phyloP scores from a whole-genome alignment of 2,329 filamentous ascomycete species.

The Aureobasidium sp. region DNA sequence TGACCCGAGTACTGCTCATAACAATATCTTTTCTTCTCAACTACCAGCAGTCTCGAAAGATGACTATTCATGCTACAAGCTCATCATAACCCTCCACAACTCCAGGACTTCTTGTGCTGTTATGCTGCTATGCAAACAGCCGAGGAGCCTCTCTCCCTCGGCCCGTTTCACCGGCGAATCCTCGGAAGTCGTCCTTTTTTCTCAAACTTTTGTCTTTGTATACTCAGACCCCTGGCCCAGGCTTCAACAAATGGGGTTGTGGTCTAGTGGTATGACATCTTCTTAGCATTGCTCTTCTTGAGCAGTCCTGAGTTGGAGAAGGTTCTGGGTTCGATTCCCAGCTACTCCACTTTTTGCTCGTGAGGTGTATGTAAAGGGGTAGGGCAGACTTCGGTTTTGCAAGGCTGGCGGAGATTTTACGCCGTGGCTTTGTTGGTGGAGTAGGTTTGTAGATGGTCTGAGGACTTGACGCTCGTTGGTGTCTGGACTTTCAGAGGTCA shows the following conservation, averaged over 20 bases:
- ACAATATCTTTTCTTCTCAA: too few species aligned
- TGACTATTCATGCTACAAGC: too few species aligned
- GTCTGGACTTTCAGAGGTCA: not conserved
- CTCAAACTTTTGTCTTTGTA: not conserved
- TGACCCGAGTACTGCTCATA: too few species aligned
- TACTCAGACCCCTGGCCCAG: not conserved
- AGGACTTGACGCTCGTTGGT: too few species aligned
- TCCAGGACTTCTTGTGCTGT: too few species aligned
- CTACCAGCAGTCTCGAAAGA: too few species aligned
- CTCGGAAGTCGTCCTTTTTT: not conserved
- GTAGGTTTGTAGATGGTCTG: not conserved
- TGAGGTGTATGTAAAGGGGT: not conserved
- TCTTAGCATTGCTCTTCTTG: constrained; percentile 1
- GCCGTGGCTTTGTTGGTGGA: too few species aligned
- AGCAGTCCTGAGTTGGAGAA: constrained; percentile 12
- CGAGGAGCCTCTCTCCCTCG: too few species aligned
- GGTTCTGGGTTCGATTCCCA: constrained; percentile 14
- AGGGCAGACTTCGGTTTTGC: not conserved
- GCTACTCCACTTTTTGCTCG: not conserved
- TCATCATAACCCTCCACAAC: not conserved
- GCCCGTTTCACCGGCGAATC: not conserved
- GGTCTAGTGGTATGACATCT: constrained; percentile 15
- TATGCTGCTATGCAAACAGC: too few species aligned
- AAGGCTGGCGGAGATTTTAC: not conserved
- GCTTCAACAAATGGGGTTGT: not conserved